A percentile compares a stretch with the other conserved stretches of the same genome.
phyloP scores from a whole-genome alignment of 805 yeast genomes.

The Wickerhamiella hasegawae region DNA sequence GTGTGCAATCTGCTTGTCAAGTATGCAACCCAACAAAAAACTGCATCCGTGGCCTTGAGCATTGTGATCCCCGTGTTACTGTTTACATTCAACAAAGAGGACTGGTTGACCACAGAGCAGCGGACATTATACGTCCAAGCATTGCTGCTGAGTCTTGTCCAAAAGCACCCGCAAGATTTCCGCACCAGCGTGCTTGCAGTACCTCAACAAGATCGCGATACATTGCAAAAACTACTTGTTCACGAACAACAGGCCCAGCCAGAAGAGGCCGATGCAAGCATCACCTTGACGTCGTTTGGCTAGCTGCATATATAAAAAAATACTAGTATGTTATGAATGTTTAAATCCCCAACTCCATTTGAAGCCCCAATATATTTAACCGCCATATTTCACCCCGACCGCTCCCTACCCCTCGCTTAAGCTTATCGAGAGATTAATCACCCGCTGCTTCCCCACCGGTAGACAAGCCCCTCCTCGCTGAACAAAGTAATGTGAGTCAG shows the following conservation, averaged over 20 bases:
- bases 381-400: too few relatives aligned
- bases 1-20: constrained; percentile 5
- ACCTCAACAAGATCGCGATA: constrained; percentile 21
- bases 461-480: too few relatives aligned
- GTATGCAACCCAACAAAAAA: background rate
- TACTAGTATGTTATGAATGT: too few relatives aligned
- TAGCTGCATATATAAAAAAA: too few relatives aligned
- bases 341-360: too few relatives aligned
- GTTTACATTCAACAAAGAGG: constrained; percentile 6
- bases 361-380: too few relatives aligned
- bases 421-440: too few relatives aligned
- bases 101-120: constrained; percentile 10
- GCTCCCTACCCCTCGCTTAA: too few relatives aligned
- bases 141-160: constrained; percentile 20
- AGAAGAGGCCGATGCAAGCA: constrained; percentile 22
- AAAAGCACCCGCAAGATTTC: constrained; percentile 19
- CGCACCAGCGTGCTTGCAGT: constrained; percentile 27
- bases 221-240: constrained; percentile 11
- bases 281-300: constrained; percentile 35
- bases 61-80: constrained; percentile 21
- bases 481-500: too few relatives aligned
- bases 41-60: constrained; percentile 18
- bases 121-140: constrained; percentile 12
- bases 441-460: too few relatives aligned
- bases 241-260: constrained; percentile 4